These are phyloP conservation scores for Talaromyces proteolyticus DNA, from an alignment of 495 filamentous ascomycete genomes.

Conservation along the genomic window DNA sequence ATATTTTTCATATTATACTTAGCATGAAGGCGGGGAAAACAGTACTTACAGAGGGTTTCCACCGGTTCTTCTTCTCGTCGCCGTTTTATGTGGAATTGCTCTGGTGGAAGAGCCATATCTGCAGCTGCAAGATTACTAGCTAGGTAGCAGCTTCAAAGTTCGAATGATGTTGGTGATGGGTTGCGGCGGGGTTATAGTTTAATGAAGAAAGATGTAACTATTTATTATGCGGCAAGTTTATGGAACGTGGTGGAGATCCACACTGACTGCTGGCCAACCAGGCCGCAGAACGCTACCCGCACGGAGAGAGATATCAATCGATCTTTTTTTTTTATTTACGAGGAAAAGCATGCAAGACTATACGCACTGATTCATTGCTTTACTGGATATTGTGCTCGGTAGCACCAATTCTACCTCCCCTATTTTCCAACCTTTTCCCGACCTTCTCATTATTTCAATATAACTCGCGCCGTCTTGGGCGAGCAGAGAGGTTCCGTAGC, in stretches of 20 bases:
- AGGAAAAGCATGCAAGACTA: not conserved
- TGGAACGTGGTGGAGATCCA: not conserved
- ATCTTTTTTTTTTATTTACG: too few species aligned
- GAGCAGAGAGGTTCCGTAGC: not conserved
- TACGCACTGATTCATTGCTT: not conserved
- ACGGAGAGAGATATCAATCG: too few species aligned
- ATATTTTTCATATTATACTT: not conserved
- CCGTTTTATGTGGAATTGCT: conserved; percentile 50
- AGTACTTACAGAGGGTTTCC: conserved; percentile 46
- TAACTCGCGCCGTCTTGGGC: not conserved
- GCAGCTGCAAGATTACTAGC: too few species aligned
- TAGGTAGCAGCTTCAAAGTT: too few species aligned
- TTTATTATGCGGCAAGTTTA: too few species aligned
- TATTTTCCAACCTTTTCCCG: not conserved
- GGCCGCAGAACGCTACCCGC: not conserved
- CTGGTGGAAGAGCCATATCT: conserved; percentile 45
- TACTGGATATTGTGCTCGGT: not conserved
- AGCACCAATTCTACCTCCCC: not conserved
- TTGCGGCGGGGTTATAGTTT: too few species aligned
- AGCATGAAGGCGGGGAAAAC: conserved; percentile 9
- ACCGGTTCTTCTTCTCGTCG: conserved; percentile 52
- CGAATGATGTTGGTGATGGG: too few species aligned
- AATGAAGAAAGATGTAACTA: too few species aligned
- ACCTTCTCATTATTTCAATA: not conserved
- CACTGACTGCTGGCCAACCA: not conserved